Evolutionary conservation across 2,329 filamentous ascomycete species (phyloP).

Genomic region (Colletotrichum acutatum): DNA sequence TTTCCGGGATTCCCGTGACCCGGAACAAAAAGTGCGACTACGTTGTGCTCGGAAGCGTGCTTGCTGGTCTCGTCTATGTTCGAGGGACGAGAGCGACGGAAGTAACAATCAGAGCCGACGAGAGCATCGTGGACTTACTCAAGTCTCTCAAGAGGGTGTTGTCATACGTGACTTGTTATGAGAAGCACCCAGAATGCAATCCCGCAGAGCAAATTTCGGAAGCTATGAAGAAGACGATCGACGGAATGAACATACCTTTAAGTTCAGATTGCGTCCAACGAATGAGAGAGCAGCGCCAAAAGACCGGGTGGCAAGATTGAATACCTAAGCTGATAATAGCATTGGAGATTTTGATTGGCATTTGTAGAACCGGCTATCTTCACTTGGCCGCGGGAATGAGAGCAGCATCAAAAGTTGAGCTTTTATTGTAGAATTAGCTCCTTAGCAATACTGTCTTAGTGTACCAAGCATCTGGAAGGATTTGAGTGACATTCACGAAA

Average conservation of each 20-base stretch:
- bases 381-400: too few species aligned
- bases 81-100: constrained; percentile 18
- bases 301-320: neutral
- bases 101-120: constrained; percentile 9
- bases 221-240: constrained; percentile 19
- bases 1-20: constrained; percentile 26
- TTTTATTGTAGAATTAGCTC: too few species aligned
- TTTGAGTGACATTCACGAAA: too few species aligned
- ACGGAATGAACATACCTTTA: constrained; percentile 4
- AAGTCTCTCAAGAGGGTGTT: constrained; percentile 28
- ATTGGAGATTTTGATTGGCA: neutral
- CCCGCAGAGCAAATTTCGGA: constrained; percentile 6
- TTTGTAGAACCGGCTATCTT: too few species aligned
- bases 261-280: neutral
- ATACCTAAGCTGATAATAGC: neutral
- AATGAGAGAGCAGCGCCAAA: constrained; percentile 24
- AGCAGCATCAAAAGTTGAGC: too few species aligned
- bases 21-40: constrained; percentile 33
- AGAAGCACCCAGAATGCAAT: constrained; percentile 28
- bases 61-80: constrained; percentile 22
- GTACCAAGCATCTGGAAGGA: too few species aligned
- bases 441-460: too few species aligned
- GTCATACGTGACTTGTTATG: constrained; percentile 25
- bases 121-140: constrained; percentile 26
- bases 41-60: constrained; percentile 21